Conservation (phyloP, 1,139 yeast species). For the Torulaspora globosa region DNA sequence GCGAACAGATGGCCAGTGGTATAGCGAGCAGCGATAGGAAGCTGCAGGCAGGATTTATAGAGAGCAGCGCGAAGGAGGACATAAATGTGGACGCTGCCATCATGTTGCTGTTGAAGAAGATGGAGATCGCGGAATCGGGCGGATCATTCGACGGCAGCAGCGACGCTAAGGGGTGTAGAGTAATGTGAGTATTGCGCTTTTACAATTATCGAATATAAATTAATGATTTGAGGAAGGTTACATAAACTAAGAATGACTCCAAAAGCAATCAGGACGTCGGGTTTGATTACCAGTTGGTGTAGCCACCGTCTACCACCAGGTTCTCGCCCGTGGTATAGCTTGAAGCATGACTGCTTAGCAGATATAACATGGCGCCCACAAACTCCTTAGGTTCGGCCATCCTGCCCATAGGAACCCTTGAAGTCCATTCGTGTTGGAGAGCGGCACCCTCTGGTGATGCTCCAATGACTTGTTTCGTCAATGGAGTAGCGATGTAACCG, state of each 20-base stretch:
- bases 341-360: constrained; percentile 69
- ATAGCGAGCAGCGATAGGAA: constrained; percentile 35
- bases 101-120: constrained; percentile 62
- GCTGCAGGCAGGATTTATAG: constrained; percentile 64
- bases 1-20: constrained; percentile 50
- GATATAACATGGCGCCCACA: constrained; percentile 75
- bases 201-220: background rate
- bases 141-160: constrained; percentile 41
- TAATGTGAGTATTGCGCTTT: constrained; percentile 6
- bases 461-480: constrained; percentile 54
- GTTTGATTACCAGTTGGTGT: constrained; percentile 43
- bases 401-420: constrained; percentile 69
- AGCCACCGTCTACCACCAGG: constrained; percentile 84
- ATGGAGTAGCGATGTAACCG: constrained; percentile 70
- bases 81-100: constrained; percentile 64
- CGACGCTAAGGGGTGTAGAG: constrained; percentile 36
- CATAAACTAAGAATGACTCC: background rate
- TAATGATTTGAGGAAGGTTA: background rate
- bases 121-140: constrained; percentile 46
- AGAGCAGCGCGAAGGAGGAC: constrained; percentile 73
- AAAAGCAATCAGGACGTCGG: background rate
- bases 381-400: constrained; percentile 77
- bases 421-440: constrained; percentile 55
- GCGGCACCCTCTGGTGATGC: constrained; percentile 43
- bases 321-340: constrained; percentile 82